A percentile compares a stretch with the other conserved stretches of the same genome.
Evolutionary conservation across 129 eudicot genomes (phyloP).

Genomic region (Oenanthe sinensis): DNA sequence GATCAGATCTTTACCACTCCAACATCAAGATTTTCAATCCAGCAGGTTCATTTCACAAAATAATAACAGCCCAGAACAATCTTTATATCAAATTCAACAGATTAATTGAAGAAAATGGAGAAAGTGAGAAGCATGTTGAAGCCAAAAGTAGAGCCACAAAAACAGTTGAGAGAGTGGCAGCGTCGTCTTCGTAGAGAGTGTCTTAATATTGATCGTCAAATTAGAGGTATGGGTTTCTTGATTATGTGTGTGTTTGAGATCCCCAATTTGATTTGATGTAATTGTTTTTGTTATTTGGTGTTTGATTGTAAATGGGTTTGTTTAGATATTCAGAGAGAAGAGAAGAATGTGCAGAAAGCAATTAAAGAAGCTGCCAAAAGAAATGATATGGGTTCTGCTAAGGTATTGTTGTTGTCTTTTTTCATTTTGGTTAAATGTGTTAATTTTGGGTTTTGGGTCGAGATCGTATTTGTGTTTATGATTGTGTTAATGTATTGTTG

Average conservation of each 20-base stretch:
- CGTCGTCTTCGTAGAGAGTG: conserved; percentile 88
- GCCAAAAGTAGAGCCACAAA: conserved; percentile 89
- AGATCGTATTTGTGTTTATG: background rate
- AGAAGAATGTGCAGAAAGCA: conserved; percentile 90
- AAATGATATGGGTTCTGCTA: conserved; percentile 91
- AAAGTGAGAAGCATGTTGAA: conserved; percentile 66
- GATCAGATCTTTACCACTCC: background rate
- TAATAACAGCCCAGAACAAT: background rate
- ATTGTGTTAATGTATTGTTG: background rate
- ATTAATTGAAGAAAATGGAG: conserved; percentile 33
- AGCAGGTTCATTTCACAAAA: background rate
- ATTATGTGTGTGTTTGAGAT: background rate
- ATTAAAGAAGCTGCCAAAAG: conserved; percentile 89
- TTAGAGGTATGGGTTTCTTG: conserved; percentile 51
- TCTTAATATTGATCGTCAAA: conserved; percentile 90
- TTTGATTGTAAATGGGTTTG: conserved; percentile 12
- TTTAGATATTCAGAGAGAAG: conserved; percentile 86
- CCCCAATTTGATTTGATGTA: background rate
- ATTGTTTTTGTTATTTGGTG: background rate
- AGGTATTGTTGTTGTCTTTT: conserved; percentile 30
- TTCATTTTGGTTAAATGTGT: background rate
- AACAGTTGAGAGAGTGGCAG: conserved; percentile 85
- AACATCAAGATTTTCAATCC: background rate
- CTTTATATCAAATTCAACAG: background rate
- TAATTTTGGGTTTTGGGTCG: background rate